These are phyloP conservation scores for Musa balbisiana DNA, from an alignment of 202 grass and related monocot species.

Conservation along the genomic window DNA sequence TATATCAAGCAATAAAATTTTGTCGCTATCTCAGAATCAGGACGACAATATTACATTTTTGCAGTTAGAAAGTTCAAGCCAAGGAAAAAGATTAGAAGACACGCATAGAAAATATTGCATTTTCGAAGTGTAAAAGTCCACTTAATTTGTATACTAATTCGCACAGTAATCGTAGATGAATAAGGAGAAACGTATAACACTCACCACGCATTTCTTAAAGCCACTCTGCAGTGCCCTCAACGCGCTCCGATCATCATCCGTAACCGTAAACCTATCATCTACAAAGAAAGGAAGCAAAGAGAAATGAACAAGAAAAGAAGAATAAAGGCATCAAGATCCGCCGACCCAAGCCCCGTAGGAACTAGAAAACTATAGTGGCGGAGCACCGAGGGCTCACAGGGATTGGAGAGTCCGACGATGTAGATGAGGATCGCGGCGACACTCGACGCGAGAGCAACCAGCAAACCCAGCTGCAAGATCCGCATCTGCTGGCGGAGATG, in stretches of 20 bases:
- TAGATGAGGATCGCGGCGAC: conserved; percentile 64
- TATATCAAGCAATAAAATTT: no score
- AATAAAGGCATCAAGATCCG: not conserved
- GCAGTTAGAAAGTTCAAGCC: no score
- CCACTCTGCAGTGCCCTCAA: conserved; percentile 44
- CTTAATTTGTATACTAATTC: no score
- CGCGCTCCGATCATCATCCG: conserved; percentile 45
- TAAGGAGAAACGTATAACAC: conserved; percentile 2
- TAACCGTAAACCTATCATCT: conserved; percentile 55
- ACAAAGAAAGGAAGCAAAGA: conserved; percentile 2
- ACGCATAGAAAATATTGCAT: no score
- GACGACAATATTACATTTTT: no score
- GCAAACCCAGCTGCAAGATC: conserved; percentile 64
- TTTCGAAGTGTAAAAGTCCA: no score
- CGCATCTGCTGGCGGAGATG: conserved; percentile 28
- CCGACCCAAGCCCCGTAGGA: not conserved
- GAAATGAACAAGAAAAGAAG: not conserved
- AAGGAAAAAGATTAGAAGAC: no score
- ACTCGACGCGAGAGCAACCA: conserved; percentile 49
- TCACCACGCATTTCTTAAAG: conserved; percentile 90
- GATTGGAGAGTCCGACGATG: conserved; percentile 57
- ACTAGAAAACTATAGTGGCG: not conserved
- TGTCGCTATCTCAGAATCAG: no score
- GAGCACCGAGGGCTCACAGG: conserved; percentile 26
- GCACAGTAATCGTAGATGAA: no score